Conservation (phyloP, 1,284 basidiomycete species). For the Ustilago trichophora region DNA sequence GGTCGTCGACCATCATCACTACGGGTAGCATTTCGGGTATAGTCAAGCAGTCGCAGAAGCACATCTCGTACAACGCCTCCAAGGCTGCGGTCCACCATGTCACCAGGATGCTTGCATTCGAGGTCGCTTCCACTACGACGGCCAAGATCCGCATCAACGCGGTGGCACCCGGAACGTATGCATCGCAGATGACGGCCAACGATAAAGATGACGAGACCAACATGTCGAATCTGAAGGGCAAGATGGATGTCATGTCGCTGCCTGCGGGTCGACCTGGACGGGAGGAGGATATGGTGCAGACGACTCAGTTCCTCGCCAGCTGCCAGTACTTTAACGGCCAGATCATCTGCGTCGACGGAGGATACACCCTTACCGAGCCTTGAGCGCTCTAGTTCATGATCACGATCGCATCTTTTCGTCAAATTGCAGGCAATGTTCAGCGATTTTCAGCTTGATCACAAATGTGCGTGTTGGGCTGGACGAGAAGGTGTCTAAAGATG, state of each 20-base stretch:
- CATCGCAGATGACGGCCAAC: conserved; percentile 50
- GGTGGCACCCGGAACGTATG: conserved; percentile 55
- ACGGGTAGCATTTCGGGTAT: conserved; percentile 44
- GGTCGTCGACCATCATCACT: conserved; percentile 42
- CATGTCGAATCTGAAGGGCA: conserved; percentile 41
- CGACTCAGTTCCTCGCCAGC: conserved; percentile 38
- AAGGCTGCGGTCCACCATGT: conserved; percentile 56
- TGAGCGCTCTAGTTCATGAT: no score
- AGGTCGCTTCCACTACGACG: conserved; percentile 38
- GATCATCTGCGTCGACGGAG: conserved; percentile 49
- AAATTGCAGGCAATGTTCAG: no score
- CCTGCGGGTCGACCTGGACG: conserved; percentile 52
- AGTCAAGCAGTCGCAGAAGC: conserved; percentile 47
- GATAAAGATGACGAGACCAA: conserved; percentile 41
- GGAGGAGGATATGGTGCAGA: conserved; percentile 58
- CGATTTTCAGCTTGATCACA: no score
- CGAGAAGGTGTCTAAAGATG: no score
- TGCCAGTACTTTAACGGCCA: conserved; percentile 51
- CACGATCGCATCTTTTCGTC: no score
- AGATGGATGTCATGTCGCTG: conserved; percentile 39
- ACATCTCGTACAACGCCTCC: conserved; percentile 52
- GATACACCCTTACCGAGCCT: conserved; percentile 51
- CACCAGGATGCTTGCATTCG: conserved; percentile 43
- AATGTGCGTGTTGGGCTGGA: no score
- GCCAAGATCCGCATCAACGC: conserved; percentile 53